Conservation (phyloP, 306 rosid genomes). For the Fragaria ananassa region DNA sequence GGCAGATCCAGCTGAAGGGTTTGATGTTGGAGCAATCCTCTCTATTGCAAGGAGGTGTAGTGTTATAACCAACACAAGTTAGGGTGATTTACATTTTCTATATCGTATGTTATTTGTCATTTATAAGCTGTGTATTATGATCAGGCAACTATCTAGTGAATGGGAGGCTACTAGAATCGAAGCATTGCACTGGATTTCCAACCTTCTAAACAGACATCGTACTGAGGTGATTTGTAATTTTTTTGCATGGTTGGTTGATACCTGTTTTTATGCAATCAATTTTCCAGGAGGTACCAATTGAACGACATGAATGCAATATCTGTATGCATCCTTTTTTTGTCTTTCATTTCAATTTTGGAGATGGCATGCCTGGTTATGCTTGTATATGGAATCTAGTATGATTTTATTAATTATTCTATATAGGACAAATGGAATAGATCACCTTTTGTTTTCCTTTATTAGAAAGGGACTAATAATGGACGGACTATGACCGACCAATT, state of each 20-base stretch:
- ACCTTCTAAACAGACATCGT: slow-evolving; percentile 78
- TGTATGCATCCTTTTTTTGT: background rate
- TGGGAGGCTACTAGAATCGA: slow-evolving; percentile 96
- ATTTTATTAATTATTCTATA: background rate
- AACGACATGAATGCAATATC: background rate
- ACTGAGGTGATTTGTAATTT: slow-evolving; percentile 52
- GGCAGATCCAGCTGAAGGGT: slow-evolving; percentile 84
- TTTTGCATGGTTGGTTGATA: slow-evolving; percentile 7
- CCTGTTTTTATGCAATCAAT: slow-evolving; percentile 10
- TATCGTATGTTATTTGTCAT: slow-evolving; percentile 9
- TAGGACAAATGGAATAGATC: background rate
- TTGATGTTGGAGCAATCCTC: slow-evolving; percentile 83
- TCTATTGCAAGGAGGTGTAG: slow-evolving; percentile 77
- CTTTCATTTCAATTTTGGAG: background rate
- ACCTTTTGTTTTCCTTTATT: background rate
- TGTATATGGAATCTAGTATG: background rate
- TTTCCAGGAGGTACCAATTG: background rate
- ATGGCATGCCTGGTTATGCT: background rate
- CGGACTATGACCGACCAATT: background rate
- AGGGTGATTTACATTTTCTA: slow-evolving; percentile 24
- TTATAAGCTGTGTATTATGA: slow-evolving; percentile 29
- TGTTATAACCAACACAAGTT: slow-evolving; percentile 28
- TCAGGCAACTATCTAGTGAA: slow-evolving; percentile 87
- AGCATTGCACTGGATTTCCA: slow-evolving; percentile 92
- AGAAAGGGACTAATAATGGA: background rate